These are phyloP conservation scores for Lepidium africanum DNA, from an alignment of 345 rosid genomes.

Conservation along the genomic window DNA sequence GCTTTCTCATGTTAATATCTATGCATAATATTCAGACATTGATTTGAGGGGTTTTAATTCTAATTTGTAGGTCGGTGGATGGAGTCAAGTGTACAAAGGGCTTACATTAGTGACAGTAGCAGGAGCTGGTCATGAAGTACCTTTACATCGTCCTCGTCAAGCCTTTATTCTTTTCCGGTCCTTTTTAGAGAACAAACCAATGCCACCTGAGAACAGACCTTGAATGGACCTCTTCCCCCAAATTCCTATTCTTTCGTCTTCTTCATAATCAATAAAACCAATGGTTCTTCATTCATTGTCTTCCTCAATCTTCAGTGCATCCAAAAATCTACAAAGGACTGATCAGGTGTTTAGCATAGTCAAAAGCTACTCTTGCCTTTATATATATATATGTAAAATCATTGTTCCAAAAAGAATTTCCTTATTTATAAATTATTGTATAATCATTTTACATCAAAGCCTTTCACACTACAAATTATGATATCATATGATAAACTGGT, in stretches of 20 bases:
- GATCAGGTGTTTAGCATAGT: neutral
- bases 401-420: neutral
- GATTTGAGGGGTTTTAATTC: neutral
- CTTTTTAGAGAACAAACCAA: conserved; percentile 61
- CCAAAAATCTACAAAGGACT: neutral
- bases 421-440: neutral
- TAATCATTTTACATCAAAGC: neutral
- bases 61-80: conserved; percentile 69
- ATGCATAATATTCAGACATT: neutral
- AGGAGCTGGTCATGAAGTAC: conserved; percentile 97
- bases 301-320: neutral
- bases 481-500: neutral
- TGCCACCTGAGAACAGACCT: conserved; percentile 39
- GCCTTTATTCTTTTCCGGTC: conserved; percentile 83
- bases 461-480: neutral
- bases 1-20: conserved; percentile 2
- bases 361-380: neutral
- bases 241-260: conserved; percentile 17
- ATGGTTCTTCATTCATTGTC: neutral
- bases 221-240: neutral
- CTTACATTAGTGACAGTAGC: conserved; percentile 70
- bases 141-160: conserved; percentile 76
- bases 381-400: neutral
- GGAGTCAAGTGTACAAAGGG: conserved; percentile 92
- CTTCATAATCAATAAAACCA: neutral